Evolutionary conservation across 2,329 filamentous ascomycete species (phyloP), one percentile per base, ranked within the genome.

Genomic region (Penicillium sp.): DNA sequence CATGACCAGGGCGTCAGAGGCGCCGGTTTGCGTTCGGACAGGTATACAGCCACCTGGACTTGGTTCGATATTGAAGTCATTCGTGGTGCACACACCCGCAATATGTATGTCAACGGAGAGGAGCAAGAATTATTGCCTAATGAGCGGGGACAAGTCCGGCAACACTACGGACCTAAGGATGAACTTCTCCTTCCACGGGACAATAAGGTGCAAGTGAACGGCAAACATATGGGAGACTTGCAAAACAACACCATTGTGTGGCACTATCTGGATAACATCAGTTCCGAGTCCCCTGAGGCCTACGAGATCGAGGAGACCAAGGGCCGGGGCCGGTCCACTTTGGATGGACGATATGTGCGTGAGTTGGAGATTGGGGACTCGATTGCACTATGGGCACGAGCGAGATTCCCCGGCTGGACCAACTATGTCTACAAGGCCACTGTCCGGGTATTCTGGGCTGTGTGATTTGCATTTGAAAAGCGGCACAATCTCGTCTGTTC

Each of bases 21-120:
- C 1, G 18, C 15, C 29, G 29, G 29, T 15, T 43, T 57, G 6
- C 54, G 44, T 25, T 54, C 59, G 18, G 57, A 65, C n/a, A 63
- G 57, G 35, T 75, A 72, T 53, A 6, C 15, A 6, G 25, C 18
- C 6, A 25, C 73, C 12, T 73, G 57, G 54, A 73, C 73, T 20
- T 76, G 74, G 74, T 75, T 76, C 53, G 72, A 75, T 44, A 62
- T 62, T 1, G 71, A 74, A 49, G 56, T 73, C 6, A 64, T 73
- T 18, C 67, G 49, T 22, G 57, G 51, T 1, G 65, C 67, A 20
- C 62, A 71, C 25, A 53, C 51, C n/a, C 51, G 35, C 29, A 58
- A 60, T 8, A 60, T 62, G 57, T 62, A 65, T 26, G 45, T 40
- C 27, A 47, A 64, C 14, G 51, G 60, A 7, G 48, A 31, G 2